These are phyloP conservation scores for Tetrahymena borealis DNA, from an alignment of 73 alveolate species.

Conservation along the genomic window DNA sequence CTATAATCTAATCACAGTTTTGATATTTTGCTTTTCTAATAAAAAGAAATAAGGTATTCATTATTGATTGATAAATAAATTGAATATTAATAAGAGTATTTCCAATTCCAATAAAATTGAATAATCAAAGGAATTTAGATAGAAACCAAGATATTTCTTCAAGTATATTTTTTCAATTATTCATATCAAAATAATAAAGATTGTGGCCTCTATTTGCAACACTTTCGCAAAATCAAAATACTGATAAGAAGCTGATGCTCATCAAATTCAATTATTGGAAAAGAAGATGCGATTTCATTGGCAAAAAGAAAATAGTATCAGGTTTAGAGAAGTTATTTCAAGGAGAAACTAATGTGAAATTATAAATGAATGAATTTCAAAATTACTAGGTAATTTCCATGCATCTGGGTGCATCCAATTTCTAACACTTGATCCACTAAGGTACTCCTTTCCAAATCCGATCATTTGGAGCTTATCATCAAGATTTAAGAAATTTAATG, in stretches of 20 bases:
- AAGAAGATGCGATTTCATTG: too few species aligned
- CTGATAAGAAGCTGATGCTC: too few species aligned
- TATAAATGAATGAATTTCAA: background rate
- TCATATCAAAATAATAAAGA: too few species aligned
- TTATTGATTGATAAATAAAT: background rate
- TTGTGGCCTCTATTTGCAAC: too few species aligned
- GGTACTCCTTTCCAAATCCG: background rate
- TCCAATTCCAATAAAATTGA: background rate
- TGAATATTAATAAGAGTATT: background rate
- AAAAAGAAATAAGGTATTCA: background rate
- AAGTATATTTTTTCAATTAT: too few species aligned
- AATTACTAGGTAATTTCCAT: background rate
- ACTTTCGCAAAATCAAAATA: too few species aligned
- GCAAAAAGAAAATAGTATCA: too few species aligned
- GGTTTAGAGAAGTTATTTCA: too few species aligned
- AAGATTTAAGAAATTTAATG: background rate
- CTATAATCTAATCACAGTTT: background rate
- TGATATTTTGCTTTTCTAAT: background rate
- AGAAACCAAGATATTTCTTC: too few species aligned
- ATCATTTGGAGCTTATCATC: background rate
- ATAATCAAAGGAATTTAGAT: too few species aligned
- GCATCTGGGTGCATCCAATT: constrained; percentile 3
- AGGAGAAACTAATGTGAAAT: too few species aligned
- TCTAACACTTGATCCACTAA: background rate
- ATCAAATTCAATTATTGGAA: too few species aligned